phyloP scores from a whole-genome alignment of 1,139 yeast genomes.

The Geotrichum bryndzae region DNA sequence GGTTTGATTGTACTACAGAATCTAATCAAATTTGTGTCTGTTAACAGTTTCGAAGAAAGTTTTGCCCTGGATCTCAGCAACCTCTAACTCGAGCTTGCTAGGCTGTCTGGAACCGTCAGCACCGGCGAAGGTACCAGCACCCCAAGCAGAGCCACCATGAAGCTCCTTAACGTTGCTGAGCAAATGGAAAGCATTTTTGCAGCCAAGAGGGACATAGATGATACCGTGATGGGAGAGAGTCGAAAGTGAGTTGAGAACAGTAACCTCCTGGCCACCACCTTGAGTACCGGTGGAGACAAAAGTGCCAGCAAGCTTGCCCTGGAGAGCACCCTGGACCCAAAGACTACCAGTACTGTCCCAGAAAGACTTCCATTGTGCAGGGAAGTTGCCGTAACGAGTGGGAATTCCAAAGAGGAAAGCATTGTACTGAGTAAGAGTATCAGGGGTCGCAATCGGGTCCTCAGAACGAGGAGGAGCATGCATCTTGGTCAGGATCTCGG shows the following conservation, averaged over 20 bases:
- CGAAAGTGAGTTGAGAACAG: slow-evolving; percentile 55
- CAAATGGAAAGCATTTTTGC: slow-evolving; percentile 51
- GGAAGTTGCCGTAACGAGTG: slow-evolving; percentile 61
- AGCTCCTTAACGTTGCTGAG: slow-evolving; percentile 54
- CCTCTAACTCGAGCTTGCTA: slow-evolving; percentile 50
- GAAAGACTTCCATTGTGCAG: slow-evolving; percentile 69
- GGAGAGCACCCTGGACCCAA: slow-evolving; percentile 65
- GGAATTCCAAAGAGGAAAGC: slow-evolving; percentile 39
- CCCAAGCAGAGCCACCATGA: slow-evolving; percentile 66
- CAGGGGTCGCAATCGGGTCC: slow-evolving; percentile 59
- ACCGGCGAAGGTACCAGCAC: slow-evolving; percentile 41
- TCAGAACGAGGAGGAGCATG: slow-evolving; percentile 53
- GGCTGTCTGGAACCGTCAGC: slow-evolving; percentile 70
- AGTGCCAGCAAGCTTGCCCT: slow-evolving; percentile 65
- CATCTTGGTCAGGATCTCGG: slow-evolving; percentile 48
- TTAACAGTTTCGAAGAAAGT: slow-evolving; percentile 39
- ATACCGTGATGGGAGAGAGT: slow-evolving; percentile 44
- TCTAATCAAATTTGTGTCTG: no score
- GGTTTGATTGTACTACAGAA: no score
- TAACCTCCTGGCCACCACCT: slow-evolving; percentile 75
- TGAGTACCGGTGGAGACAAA: slow-evolving; percentile 70
- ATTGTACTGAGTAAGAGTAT: slow-evolving; percentile 53
- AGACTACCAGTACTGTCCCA: slow-evolving; percentile 72
- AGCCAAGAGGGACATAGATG: slow-evolving; percentile 39
- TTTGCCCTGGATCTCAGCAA: slow-evolving; percentile 58